Evolutionary conservation across 23 red algal species (phyloP).

Genomic region (Gracilariopsis chorda): DNA sequence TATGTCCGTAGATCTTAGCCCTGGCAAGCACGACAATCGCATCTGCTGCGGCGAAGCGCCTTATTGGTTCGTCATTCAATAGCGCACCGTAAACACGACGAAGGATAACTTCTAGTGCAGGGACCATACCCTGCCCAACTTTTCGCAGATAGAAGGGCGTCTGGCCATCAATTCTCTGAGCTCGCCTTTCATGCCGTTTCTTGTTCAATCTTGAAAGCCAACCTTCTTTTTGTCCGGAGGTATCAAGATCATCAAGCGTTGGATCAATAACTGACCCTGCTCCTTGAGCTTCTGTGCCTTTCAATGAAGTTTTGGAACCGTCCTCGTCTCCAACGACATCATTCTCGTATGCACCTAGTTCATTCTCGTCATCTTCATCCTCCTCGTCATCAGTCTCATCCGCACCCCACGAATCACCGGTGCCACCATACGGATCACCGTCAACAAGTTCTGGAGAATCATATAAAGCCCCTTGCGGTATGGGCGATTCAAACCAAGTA

Average conservation of each 20-base stretch:
- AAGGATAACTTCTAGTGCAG: slow-evolving; percentile 62
- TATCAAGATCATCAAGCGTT: slow-evolving; percentile 25
- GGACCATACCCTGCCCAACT: slow-evolving; percentile 66
- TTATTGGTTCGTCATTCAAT: slow-evolving; percentile 65
- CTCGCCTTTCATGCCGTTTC: slow-evolving; percentile 39
- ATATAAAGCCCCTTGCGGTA: slow-evolving; percentile 70
- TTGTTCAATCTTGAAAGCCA: slow-evolving; percentile 49
- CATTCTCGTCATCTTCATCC: slow-evolving; percentile 55
- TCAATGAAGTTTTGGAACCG: slow-evolving; percentile 44
- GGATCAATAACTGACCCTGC: not conserved
- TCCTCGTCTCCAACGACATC: slow-evolving; percentile 69
- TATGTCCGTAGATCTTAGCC: slow-evolving; percentile 68
- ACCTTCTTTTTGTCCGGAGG: slow-evolving; percentile 8
- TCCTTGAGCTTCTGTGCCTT: not conserved
- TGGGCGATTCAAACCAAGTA: slow-evolving; percentile 74
- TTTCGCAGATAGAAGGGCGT: slow-evolving; percentile 80
- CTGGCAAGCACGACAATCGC: slow-evolving; percentile 54
- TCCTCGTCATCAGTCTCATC: slow-evolving; percentile 66
- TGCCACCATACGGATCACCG: slow-evolving; percentile 28
- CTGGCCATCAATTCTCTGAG: not conserved
- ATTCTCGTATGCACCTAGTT: slow-evolving; percentile 64
- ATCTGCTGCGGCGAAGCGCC: slow-evolving; percentile 67
- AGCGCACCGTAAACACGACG: slow-evolving; percentile 70
- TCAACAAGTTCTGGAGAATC: slow-evolving; percentile 69
- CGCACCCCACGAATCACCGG: slow-evolving; percentile 45